Percentiles rank a stretch among this genome's conserved stretches.
phyloP scores from a whole-genome alignment of 805 yeast genomes.

The Yarrowia sp. region DNA sequence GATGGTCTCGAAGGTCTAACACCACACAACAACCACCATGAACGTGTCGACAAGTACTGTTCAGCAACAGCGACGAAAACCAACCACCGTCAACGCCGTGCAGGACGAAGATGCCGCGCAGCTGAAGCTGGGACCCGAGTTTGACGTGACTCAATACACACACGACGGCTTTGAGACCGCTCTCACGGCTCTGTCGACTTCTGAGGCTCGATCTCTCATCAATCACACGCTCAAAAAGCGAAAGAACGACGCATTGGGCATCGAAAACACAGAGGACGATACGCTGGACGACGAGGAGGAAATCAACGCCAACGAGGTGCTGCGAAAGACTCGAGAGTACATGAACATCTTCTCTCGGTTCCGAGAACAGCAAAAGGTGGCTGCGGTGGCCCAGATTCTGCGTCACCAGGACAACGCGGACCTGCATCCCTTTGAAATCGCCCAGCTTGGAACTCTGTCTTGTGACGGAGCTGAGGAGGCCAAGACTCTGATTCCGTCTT shows the following conservation, averaged over 20 bases:
- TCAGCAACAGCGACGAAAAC: conserved; percentile 71
- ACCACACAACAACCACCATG: conserved; percentile 46
- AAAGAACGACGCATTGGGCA: conserved; percentile 42
- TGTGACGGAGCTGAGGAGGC: conserved; percentile 98
- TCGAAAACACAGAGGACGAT: conserved; percentile 40
- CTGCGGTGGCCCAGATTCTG: conserved; percentile 86
- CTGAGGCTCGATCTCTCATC: conserved; percentile 85
- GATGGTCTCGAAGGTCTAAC: not conserved
- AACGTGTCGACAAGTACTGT: conserved; percentile 86
- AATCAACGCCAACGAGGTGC: conserved; percentile 49
- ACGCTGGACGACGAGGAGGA: conserved; percentile 40
- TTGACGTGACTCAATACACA: conserved; percentile 72
- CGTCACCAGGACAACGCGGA: conserved; percentile 67
- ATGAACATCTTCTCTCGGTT: conserved; percentile 82
- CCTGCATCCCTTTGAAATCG: conserved; percentile 92
- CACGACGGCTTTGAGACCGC: conserved; percentile 76
- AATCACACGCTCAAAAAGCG: conserved; percentile 85
- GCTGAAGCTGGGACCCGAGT: conserved; percentile 89
- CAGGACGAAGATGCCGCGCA: conserved; percentile 92
- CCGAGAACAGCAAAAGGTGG: conserved; percentile 86
- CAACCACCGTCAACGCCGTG: conserved; percentile 56
- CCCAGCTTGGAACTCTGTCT: conserved; percentile 84
- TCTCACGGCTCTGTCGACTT: conserved; percentile 77
- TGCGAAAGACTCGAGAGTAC: conserved; percentile 88
- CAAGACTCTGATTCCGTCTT: conserved; percentile 85